Base-by-base conservation (phyloP, 1,139 yeast species). In the Suhomyces bolitotheri region DNA sequence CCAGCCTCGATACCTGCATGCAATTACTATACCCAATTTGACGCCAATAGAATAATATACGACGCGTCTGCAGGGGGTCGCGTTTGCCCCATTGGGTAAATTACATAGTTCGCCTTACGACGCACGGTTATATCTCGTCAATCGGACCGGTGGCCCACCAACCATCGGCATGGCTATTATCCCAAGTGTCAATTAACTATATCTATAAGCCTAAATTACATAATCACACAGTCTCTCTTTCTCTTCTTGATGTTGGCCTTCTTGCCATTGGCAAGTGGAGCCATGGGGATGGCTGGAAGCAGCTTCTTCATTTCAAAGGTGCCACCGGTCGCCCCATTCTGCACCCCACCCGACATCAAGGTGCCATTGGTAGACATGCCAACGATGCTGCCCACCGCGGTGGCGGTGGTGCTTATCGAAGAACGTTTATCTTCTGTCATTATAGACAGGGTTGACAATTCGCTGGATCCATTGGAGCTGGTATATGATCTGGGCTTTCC, bases 161-260 rank as follows among this genome's bases (percentile, higher is more conserved):
- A n/a, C n/a, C n/a, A n/a, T n/a, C n/a, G n/a, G n/a, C n/a, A n/a
- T n/a, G n/a, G n/a, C n/a, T n/a, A n/a, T n/a, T n/a, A n/a, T n/a
- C n/a, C n/a, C n/a, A n/a, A n/a, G n/a, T n/a, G n/a, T n/a, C n/a
- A n/a, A n/a, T n/a, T n/a, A n/a, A n/a, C n/a, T n/a, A n/a, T n/a
- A n/a, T n/a, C n/a, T n/a, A n/a, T n/a, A n/a, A n/a, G n/a, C n/a
- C n/a, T 21, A 13, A 9, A 22, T 16, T 32, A 62, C 60, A 60
- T 52, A 36, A 62, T 53, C 16, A 62, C 64, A 53, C 73, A 66
- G 38, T 64, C 67, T 38, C 61, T 56, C 53, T 60, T 62, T 22
- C 44, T 47, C 52, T 56, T 62, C 45, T 57, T 55, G 44, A 53
- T 51, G 25, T 44, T 47, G 36, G 49, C 41, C 33, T 50, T 51